Percentiles rank a stretch among this genome's conserved stretches.
Conservation (phyloP, 1,284 basidiomycete species). For the Fomitopsis palustris region DNA sequence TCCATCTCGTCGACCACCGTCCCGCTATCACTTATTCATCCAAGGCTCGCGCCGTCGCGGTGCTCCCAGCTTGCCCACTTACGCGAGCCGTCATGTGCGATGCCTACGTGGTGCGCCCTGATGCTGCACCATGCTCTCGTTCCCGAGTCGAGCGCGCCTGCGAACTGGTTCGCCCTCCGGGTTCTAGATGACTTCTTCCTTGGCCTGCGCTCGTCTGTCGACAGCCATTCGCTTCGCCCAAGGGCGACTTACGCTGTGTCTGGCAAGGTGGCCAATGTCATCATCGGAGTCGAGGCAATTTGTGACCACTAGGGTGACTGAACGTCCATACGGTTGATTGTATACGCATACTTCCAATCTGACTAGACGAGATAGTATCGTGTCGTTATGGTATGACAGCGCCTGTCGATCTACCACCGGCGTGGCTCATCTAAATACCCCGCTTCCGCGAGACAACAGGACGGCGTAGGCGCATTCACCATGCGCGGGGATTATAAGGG, state of each 20-base stretch:
- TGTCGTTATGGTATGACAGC: too few species aligned
- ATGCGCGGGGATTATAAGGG: too few species aligned
- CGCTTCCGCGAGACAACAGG: not conserved
- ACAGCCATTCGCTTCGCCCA: slow-evolving; percentile 18
- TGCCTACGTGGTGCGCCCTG: not conserved
- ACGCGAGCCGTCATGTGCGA: slow-evolving; percentile 75
- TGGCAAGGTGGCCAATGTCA: not conserved
- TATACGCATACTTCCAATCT: too few species aligned
- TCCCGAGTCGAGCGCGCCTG: slow-evolving; percentile 5
- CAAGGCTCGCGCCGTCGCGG: slow-evolving; percentile 51
- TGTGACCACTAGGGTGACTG: too few species aligned
- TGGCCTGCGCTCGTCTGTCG: slow-evolving; percentile 48
- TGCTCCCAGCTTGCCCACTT: slow-evolving; percentile 51
- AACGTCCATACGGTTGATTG: too few species aligned
- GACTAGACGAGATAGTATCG: too few species aligned
- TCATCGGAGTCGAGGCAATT: too few species aligned
- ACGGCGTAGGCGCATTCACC: not conserved
- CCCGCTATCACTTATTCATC: slow-evolving; percentile 46
- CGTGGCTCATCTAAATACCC: too few species aligned
- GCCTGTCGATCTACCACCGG: too few species aligned
- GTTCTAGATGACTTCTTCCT: slow-evolving; percentile 62
- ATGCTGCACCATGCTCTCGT: not conserved
- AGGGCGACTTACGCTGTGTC: not conserved
- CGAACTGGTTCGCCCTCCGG: slow-evolving; percentile 1
- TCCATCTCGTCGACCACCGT: not conserved